Evolutionary conservation across 805 yeast species (phyloP).

Genomic region (Candida ascalaphidarum): DNA sequence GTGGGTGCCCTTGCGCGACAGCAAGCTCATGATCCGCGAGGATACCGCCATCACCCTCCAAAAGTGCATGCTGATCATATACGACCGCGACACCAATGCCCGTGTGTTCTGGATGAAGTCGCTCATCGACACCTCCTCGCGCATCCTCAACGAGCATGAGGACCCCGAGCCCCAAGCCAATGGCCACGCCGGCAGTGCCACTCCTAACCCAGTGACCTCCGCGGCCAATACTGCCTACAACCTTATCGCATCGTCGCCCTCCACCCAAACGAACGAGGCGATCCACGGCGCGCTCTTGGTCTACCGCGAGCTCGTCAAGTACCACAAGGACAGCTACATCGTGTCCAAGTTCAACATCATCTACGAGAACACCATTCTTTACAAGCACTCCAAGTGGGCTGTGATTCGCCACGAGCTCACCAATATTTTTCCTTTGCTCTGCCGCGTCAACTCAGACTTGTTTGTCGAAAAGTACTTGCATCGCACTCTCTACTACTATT

Average conservation of each 20-base stretch:
- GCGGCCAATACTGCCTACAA: conserved; percentile 11
- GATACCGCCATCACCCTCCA: conserved; percentile 82
- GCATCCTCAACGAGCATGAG: conserved; percentile 36
- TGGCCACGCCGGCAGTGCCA: conserved; percentile 2
- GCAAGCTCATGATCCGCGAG: conserved; percentile 60
- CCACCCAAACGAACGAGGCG: conserved; percentile 42
- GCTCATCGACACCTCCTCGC: conserved; percentile 59
- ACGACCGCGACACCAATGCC: conserved; percentile 64
- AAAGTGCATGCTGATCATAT: conserved; percentile 69
- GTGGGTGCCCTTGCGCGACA: conserved; percentile 83
- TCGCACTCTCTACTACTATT: conserved; percentile 65
- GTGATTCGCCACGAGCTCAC: conserved; percentile 82
- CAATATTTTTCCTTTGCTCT: conserved; percentile 72
- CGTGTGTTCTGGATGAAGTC: conserved; percentile 70
- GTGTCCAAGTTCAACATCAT: conserved; percentile 66
- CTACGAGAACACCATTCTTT: conserved; percentile 63
- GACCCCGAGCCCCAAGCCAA: conserved; percentile 3
- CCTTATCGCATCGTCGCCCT: conserved; percentile 5
- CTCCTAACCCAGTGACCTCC: conserved; percentile 1
- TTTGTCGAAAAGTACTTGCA: conserved; percentile 81
- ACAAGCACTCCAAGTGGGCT: conserved; percentile 69
- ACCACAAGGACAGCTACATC: conserved; percentile 64
- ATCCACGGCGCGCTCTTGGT: conserved; percentile 85
- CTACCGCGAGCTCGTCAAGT: conserved; percentile 64
- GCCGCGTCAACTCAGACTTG: conserved; percentile 63